These are phyloP conservation scores for Oryza coarctata DNA, from an alignment of 176 grass and related monocot genomes.

Conservation along the genomic window DNA sequence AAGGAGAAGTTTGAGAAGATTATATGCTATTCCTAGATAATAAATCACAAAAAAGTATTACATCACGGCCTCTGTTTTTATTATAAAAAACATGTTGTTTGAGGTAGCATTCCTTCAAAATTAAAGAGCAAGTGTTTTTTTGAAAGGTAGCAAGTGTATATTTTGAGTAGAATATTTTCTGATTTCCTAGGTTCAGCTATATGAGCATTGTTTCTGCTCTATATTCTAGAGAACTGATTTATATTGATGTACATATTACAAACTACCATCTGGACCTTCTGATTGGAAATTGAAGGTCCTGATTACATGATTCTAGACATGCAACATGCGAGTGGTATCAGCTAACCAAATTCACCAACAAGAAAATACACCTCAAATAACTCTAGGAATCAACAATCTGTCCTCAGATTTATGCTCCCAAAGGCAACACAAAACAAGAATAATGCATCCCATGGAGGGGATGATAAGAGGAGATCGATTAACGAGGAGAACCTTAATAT, in stretches of 20 bases:
- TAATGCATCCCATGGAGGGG: neutral
- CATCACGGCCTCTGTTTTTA: neutral
- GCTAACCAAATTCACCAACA: neutral
- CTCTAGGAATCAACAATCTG: neutral
- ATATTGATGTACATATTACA: neutral
- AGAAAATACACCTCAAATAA: neutral
- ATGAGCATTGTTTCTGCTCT: neutral
- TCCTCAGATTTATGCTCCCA: neutral
- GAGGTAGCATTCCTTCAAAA: neutral
- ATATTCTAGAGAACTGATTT: neutral
- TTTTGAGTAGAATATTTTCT: neutral
- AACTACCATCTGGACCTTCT: no score
- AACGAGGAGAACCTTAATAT: neutral
- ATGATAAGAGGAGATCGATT: neutral
- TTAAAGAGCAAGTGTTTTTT: no score
- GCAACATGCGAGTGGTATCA: neutral
- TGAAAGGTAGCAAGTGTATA: neutral
- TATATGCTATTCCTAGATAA: neutral
- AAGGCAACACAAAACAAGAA: neutral
- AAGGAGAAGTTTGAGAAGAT: slow-evolving; percentile 1
- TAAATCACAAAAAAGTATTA: neutral
- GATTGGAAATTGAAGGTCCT: neutral
- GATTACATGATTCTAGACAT: neutral
- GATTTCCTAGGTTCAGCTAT: neutral
- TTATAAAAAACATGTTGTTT: neutral